Conservation (phyloP, 495 filamentous ascomycete species). For the Penicillium paradoxum region DNA sequence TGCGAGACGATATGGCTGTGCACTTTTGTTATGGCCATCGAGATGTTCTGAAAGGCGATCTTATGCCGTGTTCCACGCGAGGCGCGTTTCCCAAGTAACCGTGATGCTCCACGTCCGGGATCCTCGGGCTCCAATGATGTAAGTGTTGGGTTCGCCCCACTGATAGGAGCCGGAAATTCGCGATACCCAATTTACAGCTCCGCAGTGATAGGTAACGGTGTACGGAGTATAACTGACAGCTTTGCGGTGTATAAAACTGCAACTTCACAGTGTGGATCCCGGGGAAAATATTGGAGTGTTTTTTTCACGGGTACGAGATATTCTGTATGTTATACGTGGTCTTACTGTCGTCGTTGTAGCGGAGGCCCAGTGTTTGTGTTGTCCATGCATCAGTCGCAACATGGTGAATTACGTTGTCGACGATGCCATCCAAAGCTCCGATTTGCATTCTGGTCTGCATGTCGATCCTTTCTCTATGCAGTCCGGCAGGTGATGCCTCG, state of each 20-base stretch:
- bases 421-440: conserved; percentile 17
- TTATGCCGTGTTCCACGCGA: conserved; percentile 17
- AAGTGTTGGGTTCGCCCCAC: conserved; percentile 15
- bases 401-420: conserved; percentile 9
- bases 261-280: not conserved
- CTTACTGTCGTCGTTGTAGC: not conserved
- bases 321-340: not conserved
- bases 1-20: not conserved
- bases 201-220: conserved; percentile 15
- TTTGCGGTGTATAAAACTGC: conserved; percentile 2
- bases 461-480: conserved; percentile 19
- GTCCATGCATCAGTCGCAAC: not conserved
- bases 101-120: conserved; percentile 26
- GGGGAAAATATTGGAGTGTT: not conserved
- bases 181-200: conserved; percentile 4
- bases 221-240: conserved; percentile 3
- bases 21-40: not conserved
- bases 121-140: conserved; percentile 21
- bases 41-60: not conserved
- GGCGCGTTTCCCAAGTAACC: conserved; percentile 34
- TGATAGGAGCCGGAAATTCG: conserved; percentile 17
- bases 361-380: not conserved
- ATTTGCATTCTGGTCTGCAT: conserved; percentile 13
- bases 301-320: not conserved
- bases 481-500: conserved; percentile 19